Evolutionary conservation across 106 monocot species (phyloP), one percentile per base, ranked within the genome.

Genomic region (Dioscorea alata): DNA sequence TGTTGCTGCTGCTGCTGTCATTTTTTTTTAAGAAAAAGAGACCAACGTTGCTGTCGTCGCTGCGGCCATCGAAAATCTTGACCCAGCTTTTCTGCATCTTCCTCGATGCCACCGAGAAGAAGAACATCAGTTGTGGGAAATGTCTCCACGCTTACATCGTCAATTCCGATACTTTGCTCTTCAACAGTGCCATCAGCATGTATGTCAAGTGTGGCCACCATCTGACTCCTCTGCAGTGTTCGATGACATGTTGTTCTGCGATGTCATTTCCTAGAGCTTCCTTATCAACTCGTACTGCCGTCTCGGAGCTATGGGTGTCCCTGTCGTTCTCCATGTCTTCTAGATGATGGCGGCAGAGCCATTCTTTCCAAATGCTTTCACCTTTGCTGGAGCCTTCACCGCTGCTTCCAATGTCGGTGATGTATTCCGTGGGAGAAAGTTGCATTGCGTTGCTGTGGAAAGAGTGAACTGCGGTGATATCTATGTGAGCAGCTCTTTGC

Each of bases 251-350:
- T 25, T 23, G 19, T 33, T 42, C 42, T 57, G 57, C 17, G 90
- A 83, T 63, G 71, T 75, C 35, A 86, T 83, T 67, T 90, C 90
- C 22, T 90, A 73, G 78, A 90, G 86, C 70, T 86, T 75, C 70
- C 77, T 90, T 68, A 77, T 89, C 69, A 89, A 85, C 56, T 13
- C 64, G 31, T 65, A 58, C 71, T 79, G 85, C 34, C 78, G 72
- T 42, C 57, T 42, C 1, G 79, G 81, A 18, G 48, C 68, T 14
- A 12, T n/a, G 0, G 63, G 48, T 1, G 33, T 75, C 22, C 16
- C 2, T 13, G 0, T 60, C 23, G 80, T 54, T 8, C 34, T 78
- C 2, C 15, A 33, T 13, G 73, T 90, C 60, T 83, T 83, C 63
- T 21, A 33, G 25, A 60, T 69, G 65, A 83, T 86, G 85, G 17